Percentiles rank a stretch among this genome's conserved stretches.
phyloP scores from a whole-genome alignment of 768 basidiomycete species.

The Erythrobasidium yunnanense region DNA sequence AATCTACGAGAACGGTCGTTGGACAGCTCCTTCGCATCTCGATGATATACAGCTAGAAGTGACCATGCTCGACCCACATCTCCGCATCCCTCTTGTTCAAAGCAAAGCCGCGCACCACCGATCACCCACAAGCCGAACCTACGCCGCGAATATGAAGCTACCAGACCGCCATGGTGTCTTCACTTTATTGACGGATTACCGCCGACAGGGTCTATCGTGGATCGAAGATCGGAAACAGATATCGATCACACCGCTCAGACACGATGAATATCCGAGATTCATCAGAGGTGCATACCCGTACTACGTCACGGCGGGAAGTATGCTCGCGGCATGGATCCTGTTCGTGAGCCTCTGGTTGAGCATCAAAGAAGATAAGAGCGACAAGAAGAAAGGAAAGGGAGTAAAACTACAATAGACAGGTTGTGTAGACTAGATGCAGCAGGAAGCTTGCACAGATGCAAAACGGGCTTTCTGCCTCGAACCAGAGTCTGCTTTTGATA shows the following conservation, averaged over 20 bases:
- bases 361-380: neutral
- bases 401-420: neutral
- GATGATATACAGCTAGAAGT: slow-evolving; percentile 85
- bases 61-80: slow-evolving; percentile 95
- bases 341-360: slow-evolving; percentile 75
- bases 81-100: slow-evolving; percentile 63
- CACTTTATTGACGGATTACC: slow-evolving; percentile 86
- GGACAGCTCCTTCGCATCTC: slow-evolving; percentile 58
- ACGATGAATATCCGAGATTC: slow-evolving; percentile 93
- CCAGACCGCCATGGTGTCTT: slow-evolving; percentile 97
- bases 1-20: slow-evolving; percentile 53
- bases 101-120: slow-evolving; percentile 46
- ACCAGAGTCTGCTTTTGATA: too few species aligned
- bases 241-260: slow-evolving; percentile 79
- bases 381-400: neutral
- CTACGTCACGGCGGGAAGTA: slow-evolving; percentile 81
- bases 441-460: too few species aligned
- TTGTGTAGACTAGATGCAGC: neutral
- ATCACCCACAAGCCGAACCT: slow-evolving; percentile 41
- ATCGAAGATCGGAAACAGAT: slow-evolving; percentile 64
- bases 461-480: too few species aligned
- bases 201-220: slow-evolving; percentile 75
- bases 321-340: slow-evolving; percentile 67
- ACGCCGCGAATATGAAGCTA: slow-evolving; percentile 70
- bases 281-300: slow-evolving; percentile 93